Conservation (phyloP, 2,329 filamentous ascomycete genomes). For the Pseudocercospora eumusae region DNA sequence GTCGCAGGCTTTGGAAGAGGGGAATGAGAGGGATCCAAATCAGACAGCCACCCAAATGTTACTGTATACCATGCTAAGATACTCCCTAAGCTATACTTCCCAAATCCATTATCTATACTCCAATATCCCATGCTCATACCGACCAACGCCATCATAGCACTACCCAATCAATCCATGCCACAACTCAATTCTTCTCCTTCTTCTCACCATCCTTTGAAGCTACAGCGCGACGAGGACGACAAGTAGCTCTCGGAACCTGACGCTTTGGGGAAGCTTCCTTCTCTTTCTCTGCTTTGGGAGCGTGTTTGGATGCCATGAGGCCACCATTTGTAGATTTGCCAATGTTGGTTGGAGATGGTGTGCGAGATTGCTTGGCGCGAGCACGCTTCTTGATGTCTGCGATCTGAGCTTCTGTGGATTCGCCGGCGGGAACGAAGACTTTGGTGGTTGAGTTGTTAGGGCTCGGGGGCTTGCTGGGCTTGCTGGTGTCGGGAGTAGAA, state of each 20-base stretch:
- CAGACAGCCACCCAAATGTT: conserved; percentile 11
- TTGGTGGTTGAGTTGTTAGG: conserved; percentile 16
- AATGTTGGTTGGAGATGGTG: conserved; percentile 48
- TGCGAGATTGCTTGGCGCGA: conserved; percentile 14
- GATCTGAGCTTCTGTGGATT: conserved; percentile 34
- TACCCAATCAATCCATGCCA: background rate
- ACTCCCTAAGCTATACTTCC: background rate
- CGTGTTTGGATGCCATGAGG: conserved; percentile 24
- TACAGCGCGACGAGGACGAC: conserved; percentile 5
- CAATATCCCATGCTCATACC: background rate
- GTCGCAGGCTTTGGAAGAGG: no score
- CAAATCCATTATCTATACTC: background rate
- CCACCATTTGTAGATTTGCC: conserved; percentile 11
- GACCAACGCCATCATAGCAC: background rate
- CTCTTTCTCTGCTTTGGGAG: conserved; percentile 11
- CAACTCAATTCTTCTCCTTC: conserved; percentile 12
- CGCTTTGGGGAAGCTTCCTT: conserved; percentile 13
- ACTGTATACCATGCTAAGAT: background rate
- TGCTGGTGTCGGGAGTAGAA: background rate
- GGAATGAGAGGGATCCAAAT: background rate
- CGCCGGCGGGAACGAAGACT: conserved; percentile 38
- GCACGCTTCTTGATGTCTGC: conserved; percentile 23
- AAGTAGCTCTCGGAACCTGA: background rate
- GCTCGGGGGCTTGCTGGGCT: background rate
- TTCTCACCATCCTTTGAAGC: conserved; percentile 6